Base-by-base conservation (phyloP, 169 alveolate genomes). In the Eimeria praecox region DNA sequence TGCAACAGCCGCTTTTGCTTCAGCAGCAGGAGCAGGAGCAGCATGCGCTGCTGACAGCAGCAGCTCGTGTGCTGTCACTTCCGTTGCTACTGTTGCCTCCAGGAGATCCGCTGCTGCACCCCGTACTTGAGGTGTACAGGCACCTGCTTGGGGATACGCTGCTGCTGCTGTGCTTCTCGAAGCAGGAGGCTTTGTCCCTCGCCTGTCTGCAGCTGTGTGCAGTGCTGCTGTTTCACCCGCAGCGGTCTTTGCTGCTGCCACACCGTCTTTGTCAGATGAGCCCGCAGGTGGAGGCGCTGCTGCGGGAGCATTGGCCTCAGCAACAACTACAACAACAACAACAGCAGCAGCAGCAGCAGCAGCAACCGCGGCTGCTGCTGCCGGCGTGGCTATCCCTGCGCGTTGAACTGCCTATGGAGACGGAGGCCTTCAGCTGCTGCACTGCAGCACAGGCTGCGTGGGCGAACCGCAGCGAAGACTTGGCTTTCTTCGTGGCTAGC, bases 401-500 rank as follows among this genome's bases (percentile, higher is more conserved):
- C 42, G 82, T 86, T 20, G 93, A 86, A 64, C 80, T 86, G 82
- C 93, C 93, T 2, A 52, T 86, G 62, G 66, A 54, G 12, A 59
- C 82, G 38, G 69, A 14, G 9, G 35, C 56, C 12, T 56, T 86
- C 35, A 38, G 93, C 69, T 40, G 59, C 59, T 33, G 38, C 93
- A 59, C 93, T 86, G 93, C 93, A 86, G 93, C 93, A 20, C 93
- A 86, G 27, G 93, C 77, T n/a, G 80, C 82, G 20, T 86, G 93
- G 93, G 93, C 77, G 24, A 35, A 46, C 93, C 93, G 93, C 93
- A 86, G 93, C 82, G 66, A 86, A 9, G 93, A 86, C 82, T 66
- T 71, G 56, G 77, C 93, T 14, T 86, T 86, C 62, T 27, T 86
- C 42, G 93, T 86, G 82, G 56, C 93, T 40, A 38, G 80, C 82